Percentiles rank a stretch among this genome's conserved stretches.
Conservation (phyloP, 2,329 filamentous ascomycete genomes). For the Aspergillus brunneoviolaceus region DNA sequence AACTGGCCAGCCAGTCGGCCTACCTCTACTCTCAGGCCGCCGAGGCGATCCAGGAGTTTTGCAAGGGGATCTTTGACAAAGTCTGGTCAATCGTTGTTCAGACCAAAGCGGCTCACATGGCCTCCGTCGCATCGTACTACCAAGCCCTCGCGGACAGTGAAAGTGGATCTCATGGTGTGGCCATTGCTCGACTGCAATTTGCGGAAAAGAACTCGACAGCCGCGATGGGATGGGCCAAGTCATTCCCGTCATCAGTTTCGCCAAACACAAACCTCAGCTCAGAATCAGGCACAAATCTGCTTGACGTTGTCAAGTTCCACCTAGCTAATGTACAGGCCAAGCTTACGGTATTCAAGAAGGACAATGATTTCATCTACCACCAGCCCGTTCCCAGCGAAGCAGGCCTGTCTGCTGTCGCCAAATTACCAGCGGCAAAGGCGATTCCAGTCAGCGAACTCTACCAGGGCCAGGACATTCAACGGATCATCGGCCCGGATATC, state of each 20-base stretch:
- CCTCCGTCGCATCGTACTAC: conserved; percentile 86
- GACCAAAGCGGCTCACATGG: conserved; percentile 77
- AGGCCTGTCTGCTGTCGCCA: conserved; percentile 75
- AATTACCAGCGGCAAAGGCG: conserved; percentile 91
- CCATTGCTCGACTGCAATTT: conserved; percentile 77
- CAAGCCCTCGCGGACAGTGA: conserved; percentile 91
- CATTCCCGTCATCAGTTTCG: conserved; percentile 77
- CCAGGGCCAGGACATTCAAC: conserved; percentile 92
- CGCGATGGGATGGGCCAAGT: conserved; percentile 71
- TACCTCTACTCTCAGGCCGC: conserved; percentile 84
- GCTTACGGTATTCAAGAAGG: conserved; percentile 72
- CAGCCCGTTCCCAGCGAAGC: conserved; percentile 86
- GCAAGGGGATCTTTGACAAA: conserved; percentile 88
- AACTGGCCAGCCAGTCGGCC: conserved; percentile 85
- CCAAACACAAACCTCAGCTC: conserved; percentile 78
- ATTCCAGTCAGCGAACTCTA: conserved; percentile 97
- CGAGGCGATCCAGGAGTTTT: conserved; percentile 90
- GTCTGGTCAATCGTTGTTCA: conserved; percentile 75
- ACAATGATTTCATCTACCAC: conserved; percentile 99
- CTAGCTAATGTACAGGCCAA: conserved; percentile 77
- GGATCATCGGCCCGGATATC: conserved; percentile 94
- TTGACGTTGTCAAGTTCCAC: conserved; percentile 84
- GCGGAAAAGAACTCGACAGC: conserved; percentile 78
- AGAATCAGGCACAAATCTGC: conserved; percentile 71
- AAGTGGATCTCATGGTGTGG: conserved; percentile 78